Percentiles rank a stretch among this genome's conserved stretches.
Conservation (phyloP, 2,329 filamentous ascomycete species). For the Setomelanomma holmii region DNA sequence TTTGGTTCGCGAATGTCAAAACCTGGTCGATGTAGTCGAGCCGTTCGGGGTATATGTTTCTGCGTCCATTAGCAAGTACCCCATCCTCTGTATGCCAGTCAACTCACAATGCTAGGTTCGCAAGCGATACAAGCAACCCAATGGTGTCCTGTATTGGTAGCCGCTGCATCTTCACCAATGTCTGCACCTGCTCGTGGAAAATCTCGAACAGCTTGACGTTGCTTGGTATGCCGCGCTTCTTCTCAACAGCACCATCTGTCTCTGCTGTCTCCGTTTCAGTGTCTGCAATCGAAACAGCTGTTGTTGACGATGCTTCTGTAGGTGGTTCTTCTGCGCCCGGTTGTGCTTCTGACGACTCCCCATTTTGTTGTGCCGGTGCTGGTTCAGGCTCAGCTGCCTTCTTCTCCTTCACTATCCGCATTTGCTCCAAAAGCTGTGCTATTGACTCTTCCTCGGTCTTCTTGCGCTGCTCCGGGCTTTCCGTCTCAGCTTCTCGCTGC, state of each 20-base stretch:
- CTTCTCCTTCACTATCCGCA: constrained; percentile 71
- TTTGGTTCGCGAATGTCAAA: constrained; percentile 83
- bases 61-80: constrained; percentile 39
- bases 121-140: constrained; percentile 89
- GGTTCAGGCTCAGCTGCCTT: constrained; percentile 42
- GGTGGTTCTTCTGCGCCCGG: constrained; percentile 32
- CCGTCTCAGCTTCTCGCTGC: constrained; percentile 80
- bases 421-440: constrained; percentile 75
- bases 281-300: constrained; percentile 40
- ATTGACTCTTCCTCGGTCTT: constrained; percentile 87
- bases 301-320: constrained; percentile 38
- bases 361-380: constrained; percentile 42
- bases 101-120: constrained; percentile 80
- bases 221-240: constrained; percentile 67
- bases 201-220: constrained; percentile 94
- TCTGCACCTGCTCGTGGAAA: constrained; percentile 95
- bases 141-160: constrained; percentile 95
- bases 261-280: constrained; percentile 47
- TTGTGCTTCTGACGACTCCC: constrained; percentile 32
- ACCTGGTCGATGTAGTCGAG: constrained; percentile 97
- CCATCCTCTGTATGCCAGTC: not conserved
- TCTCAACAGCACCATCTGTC: constrained; percentile 54
- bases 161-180: constrained; percentile 87
- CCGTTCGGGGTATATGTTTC: constrained; percentile 89
- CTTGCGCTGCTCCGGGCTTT: constrained; percentile 72